These are phyloP conservation scores for Tephrocybe sp. DNA, from an alignment of 768 basidiomycete species.

Conservation along the genomic window DNA sequence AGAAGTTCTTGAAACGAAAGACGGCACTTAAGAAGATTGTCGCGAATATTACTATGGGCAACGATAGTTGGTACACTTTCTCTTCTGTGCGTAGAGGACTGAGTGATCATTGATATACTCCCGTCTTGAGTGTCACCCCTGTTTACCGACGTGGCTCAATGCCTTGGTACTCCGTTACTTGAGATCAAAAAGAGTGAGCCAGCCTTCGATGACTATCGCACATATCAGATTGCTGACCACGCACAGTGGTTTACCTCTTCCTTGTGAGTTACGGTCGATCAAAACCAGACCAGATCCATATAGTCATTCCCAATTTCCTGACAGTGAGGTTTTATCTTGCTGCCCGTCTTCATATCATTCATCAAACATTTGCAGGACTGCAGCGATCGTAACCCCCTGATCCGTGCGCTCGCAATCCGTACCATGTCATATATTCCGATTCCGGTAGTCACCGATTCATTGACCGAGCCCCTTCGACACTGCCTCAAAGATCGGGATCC, in stretches of 20 bases:
- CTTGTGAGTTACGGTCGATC: conserved; percentile 95
- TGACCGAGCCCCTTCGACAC: conserved; percentile 89
- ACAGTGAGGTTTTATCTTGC: conserved; percentile 49
- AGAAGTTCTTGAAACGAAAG: conserved; percentile 92
- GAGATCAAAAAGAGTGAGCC: conserved; percentile 99
- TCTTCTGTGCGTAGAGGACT: conserved; percentile 19
- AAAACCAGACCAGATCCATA: conserved; percentile 90
- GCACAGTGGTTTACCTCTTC: conserved; percentile 93
- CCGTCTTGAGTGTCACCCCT: conserved; percentile 77
- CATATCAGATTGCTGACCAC: not conserved
- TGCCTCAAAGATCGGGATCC: conserved; percentile 93
- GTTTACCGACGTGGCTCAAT: conserved; percentile 94
- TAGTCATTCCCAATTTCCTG: conserved; percentile 88
- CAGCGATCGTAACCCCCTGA: conserved; percentile 92
- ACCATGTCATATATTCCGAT: conserved; percentile 99
- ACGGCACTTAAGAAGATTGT: conserved; percentile 96
- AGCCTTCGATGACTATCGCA: not conserved
- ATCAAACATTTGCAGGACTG: conserved; percentile 67
- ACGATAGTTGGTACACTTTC: conserved; percentile 78
- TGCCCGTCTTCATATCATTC: conserved; percentile 3
- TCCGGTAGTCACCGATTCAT: conserved; percentile 79
- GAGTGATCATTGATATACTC: conserved; percentile 18
- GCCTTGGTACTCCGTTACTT: conserved; percentile 89
- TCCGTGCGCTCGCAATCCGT: conserved; percentile 94
- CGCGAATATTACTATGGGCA: conserved; percentile 99